Conservation (phyloP, 2,329 filamentous ascomycete species). For the Cladosporium sp. region DNA sequence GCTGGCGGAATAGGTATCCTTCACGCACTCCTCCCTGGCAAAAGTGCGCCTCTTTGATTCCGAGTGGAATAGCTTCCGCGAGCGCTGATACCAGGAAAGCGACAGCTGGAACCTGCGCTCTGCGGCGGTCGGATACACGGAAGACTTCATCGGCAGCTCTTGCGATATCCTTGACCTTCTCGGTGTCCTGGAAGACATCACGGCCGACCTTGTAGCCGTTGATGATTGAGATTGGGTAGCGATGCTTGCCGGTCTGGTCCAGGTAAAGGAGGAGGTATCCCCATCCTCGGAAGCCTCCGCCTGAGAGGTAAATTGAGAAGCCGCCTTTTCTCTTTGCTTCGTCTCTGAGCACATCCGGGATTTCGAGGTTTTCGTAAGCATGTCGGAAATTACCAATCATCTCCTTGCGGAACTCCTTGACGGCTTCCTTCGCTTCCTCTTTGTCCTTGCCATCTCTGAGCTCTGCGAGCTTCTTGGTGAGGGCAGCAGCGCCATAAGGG, state of each 20-base stretch:
- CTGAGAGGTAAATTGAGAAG: conserved; percentile 78
- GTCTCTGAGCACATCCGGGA: conserved; percentile 56
- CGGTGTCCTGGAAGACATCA: conserved; percentile 60
- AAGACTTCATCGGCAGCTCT: conserved; percentile 50
- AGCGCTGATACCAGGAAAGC: conserved; percentile 76
- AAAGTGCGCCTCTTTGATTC: conserved; percentile 72
- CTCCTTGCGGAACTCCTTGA: conserved; percentile 33
- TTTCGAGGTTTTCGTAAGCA: conserved; percentile 44
- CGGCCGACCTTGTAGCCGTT: conserved; percentile 72
- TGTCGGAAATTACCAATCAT: conserved; percentile 39
- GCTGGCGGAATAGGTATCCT: conserved; percentile 72
- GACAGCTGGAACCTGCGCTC: conserved; percentile 80
- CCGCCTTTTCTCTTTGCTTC: conserved; percentile 48
- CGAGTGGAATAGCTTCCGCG: conserved; percentile 64
- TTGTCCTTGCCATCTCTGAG: conserved; percentile 21
- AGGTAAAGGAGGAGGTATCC: conserved; percentile 73
- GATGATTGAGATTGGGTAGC: conserved; percentile 81
- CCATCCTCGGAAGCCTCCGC: conserved; percentile 87
- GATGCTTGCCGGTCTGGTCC: conserved; percentile 68
- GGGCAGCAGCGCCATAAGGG: conserved; percentile 68
- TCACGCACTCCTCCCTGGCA: conserved; percentile 87
- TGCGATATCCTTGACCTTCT: conserved; percentile 45
- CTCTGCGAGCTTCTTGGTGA: conserved; percentile 32
- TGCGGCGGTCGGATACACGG: conserved; percentile 76
- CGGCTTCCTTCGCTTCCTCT: conserved; percentile 38